A percentile compares a stretch with the other conserved stretches of the same genome.
Conservation (phyloP, 768 basidiomycete genomes). For the Daedaleopsis nitida region DNA sequence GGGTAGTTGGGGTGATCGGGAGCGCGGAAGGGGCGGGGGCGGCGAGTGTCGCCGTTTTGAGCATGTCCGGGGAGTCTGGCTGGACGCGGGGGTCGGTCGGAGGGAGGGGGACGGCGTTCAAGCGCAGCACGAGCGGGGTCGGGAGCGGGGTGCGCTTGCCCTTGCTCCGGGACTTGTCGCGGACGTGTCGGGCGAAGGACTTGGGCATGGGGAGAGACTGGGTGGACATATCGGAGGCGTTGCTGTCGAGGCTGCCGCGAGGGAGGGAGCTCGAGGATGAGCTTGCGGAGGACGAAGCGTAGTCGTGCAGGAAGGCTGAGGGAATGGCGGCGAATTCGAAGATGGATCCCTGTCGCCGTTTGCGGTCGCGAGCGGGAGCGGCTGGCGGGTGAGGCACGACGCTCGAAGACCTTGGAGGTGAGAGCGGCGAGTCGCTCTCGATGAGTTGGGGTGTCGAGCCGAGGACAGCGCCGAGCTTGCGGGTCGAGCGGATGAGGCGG, state of each 20-base stretch:
- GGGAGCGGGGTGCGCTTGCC: conserved; percentile 13
- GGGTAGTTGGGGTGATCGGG: conserved; percentile 16
- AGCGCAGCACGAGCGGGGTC: conserved; percentile 36
- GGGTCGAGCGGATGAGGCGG: conserved; percentile 56
- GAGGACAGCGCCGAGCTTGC: conserved; percentile 59
- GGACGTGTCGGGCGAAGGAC: conserved; percentile 22
- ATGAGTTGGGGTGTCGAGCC: conserved; percentile 60
- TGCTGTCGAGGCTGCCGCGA: conserved; percentile 27
- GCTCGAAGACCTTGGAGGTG: conserved; percentile 1
- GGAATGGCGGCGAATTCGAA: conserved; percentile 8
- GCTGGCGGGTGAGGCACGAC: no score
- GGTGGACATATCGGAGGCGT: not conserved
- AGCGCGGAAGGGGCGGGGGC: not conserved
- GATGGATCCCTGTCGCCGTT: conserved; percentile 18
- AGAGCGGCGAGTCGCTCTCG: conserved; percentile 31
- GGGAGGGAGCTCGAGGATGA: conserved; percentile 27
- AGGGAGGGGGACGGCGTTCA: conserved; percentile 32
- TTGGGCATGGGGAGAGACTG: conserved; percentile 13
- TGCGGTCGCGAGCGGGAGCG: conserved; percentile 5
- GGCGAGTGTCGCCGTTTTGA: conserved; percentile 18
- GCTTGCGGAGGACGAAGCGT: conserved; percentile 17
- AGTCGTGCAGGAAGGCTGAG: conserved; percentile 16
- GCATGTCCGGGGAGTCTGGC: conserved; percentile 21
- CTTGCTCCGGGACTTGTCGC: conserved; percentile 27
- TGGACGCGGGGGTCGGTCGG: conserved; percentile 31